Evolutionary conservation across 441 rosid genomes (phyloP).

Genomic region (Pelargonium citronellum): DNA sequence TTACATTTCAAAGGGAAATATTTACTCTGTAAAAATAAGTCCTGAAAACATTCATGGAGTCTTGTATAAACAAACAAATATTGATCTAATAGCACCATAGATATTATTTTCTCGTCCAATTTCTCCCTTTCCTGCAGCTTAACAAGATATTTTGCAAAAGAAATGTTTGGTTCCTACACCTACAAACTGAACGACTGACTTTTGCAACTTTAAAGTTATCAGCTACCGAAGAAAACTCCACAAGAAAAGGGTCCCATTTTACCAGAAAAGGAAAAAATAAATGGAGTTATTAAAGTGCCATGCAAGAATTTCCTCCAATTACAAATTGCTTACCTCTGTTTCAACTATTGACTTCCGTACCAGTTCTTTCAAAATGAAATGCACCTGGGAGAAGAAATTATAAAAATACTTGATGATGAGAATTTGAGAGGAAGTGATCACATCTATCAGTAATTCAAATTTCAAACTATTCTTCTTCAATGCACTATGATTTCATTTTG

Average conservation of each 20-base stretch:
- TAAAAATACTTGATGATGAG: constrained; percentile 3
- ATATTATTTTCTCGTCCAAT: no score
- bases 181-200: not conserved
- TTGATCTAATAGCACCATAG: no score
- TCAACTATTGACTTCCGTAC: constrained; percentile 87
- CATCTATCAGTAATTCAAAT: not conserved
- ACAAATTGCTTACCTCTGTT: constrained; percentile 58
- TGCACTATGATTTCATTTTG: no score
- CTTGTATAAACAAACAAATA: no score
- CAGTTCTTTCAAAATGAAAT: constrained; percentile 87
- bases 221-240: no score
- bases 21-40: no score
- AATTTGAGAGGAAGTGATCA: not conserved
- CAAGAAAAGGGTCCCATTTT: not conserved
- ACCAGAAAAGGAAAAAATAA: not conserved
- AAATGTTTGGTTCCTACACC: not conserved
- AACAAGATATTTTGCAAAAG: no score
- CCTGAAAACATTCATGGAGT: no score
- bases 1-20: not conserved
- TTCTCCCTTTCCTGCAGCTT: no score
- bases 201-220: no score
- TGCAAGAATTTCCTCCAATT: not conserved
- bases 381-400: constrained; percentile 52
- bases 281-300: not conserved
- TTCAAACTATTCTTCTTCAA: no score